Evolutionary conservation across 139 green algal genomes (phyloP), one percentile per base, ranked within the genome.

Genomic region (Edaphochlamys debaryana): DNA sequence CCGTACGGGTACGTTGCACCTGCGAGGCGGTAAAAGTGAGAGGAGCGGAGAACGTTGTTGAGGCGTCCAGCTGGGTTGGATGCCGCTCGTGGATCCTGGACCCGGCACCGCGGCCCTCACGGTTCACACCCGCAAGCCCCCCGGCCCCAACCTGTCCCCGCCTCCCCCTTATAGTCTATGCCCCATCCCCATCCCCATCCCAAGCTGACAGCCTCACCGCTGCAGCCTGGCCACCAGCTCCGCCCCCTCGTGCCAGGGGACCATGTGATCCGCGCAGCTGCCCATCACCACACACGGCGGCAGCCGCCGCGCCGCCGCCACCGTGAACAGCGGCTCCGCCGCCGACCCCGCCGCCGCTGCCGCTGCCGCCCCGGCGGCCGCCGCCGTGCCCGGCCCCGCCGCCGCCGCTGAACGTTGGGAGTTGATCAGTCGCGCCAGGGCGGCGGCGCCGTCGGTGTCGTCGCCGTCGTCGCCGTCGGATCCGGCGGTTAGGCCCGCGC

Each of bases 231-330:
- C 45, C 54, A 74, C 82, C 30, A 87, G 68, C 79, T 86, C 75
- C 13, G 87, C 87, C 4, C 86, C 77, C 64, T 90, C 86, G 69
- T 90, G 86, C 82, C 86, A 90, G 2, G 86, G 86, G 20, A 90
- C 86, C 86, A 85, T 81, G 70, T 88, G 84, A 36, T 86, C 85
- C 5, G 79, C 68, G 42, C 86, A 85, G 63, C 81, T 84, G 50
- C 62, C 64, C 87, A 88, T 85, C 41, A 88, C 34, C 25, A 88
- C 73, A 5, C 45, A 71, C 22, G 82, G 82, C 4, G 86, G 86
- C 38, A 90, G 76, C 23, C 66, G 60, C n/a, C 30, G 25, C 1
- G 80, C 80, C 13, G 68, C 77, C 13, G 42, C n/a, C 23, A 67
- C 2, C 20, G 30, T 73, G 63, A 82, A 82, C 19, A n/a, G 23